Evolutionary conservation across 2,329 filamentous ascomycete genomes (phyloP).

Genomic region (Ambrosiella xylebori): DNA sequence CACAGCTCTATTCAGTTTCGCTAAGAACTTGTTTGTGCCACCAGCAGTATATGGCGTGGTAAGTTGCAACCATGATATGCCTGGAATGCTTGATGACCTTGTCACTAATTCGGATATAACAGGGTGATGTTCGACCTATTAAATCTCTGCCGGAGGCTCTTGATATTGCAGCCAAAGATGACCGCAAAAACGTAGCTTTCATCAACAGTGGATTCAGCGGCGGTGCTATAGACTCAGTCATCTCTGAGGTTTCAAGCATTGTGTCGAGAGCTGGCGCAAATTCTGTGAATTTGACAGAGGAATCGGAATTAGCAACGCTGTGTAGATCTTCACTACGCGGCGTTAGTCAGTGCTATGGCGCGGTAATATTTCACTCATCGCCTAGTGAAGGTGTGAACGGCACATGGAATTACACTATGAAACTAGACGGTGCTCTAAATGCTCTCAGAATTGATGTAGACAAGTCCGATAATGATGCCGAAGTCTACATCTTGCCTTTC

Average conservation of each 20-base stretch:
- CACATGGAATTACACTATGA: conserved; percentile 74
- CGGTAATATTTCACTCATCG: conserved; percentile 58
- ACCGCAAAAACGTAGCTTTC: conserved; percentile 55
- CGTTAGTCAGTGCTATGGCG: conserved; percentile 55
- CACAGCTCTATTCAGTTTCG: conserved; percentile 46
- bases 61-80: not conserved
- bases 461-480: conserved; percentile 49
- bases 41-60: conserved; percentile 56
- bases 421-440: conserved; percentile 51
- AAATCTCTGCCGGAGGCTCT: conserved; percentile 50
- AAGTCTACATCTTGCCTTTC: conserved; percentile 64
- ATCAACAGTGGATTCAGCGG: conserved; percentile 56
- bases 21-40: conserved; percentile 68
- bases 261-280: conserved; percentile 38
- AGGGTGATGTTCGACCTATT: conserved; percentile 39
- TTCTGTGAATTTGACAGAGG: conserved; percentile 34
- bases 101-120: not conserved
- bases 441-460: conserved; percentile 46
- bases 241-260: conserved; percentile 42
- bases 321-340: conserved; percentile 50
- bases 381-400: conserved; percentile 49
- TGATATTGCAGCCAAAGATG: conserved; percentile 31
- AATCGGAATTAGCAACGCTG: conserved; percentile 40
- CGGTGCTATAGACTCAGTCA: conserved; percentile 56
- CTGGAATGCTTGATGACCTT: not conserved